Evolutionary conservation across 805 yeast species (phyloP).

Genomic region (Sugiyamaella valdiviana): DNA sequence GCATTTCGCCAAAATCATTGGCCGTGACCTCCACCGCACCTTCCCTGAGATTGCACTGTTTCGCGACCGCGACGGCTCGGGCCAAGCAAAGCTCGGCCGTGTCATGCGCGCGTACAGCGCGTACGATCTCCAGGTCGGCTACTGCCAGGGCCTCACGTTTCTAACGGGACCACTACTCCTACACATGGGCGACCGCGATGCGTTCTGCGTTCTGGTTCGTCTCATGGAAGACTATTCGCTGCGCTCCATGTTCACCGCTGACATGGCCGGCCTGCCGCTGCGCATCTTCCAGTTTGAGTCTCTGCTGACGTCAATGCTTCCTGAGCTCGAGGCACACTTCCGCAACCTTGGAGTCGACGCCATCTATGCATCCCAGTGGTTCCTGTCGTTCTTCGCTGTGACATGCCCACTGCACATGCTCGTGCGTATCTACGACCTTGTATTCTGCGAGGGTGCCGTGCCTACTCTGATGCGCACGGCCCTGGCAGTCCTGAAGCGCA

Average conservation of each 20-base stretch:
- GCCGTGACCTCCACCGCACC: slow-evolving; percentile 54
- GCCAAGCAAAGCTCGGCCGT: slow-evolving; percentile 44
- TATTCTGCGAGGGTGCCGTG: slow-evolving; percentile 49
- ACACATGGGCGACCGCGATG: slow-evolving; percentile 36
- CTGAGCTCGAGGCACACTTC: slow-evolving; percentile 41
- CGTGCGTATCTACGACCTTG: slow-evolving; percentile 46
- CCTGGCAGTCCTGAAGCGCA: slow-evolving; percentile 44
- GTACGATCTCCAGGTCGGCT: slow-evolving; percentile 60
- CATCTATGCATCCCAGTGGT: slow-evolving; percentile 57
- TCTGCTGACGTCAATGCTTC: slow-evolving; percentile 38
- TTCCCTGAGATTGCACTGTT: slow-evolving; percentile 51
- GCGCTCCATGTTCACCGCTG: slow-evolving; percentile 46
- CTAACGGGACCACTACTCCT: slow-evolving; percentile 53
- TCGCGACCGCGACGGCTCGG: slow-evolving; percentile 35
- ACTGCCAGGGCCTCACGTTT: slow-evolving; percentile 62
- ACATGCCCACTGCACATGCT: slow-evolving; percentile 52
- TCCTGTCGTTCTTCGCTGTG: slow-evolving; percentile 52
- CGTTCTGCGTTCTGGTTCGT: slow-evolving; percentile 48
- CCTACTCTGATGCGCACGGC: slow-evolving; percentile 51
- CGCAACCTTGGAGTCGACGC: slow-evolving; percentile 38
- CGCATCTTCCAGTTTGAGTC: slow-evolving; percentile 48
- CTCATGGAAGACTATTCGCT: slow-evolving; percentile 56
- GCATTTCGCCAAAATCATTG: slow-evolving; percentile 41
- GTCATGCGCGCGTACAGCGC: slow-evolving; percentile 57
- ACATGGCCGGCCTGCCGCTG: slow-evolving; percentile 47